These are phyloP conservation scores for Gossypium gossypioides DNA, from an alignment of 441 rosid species.

Conservation along the genomic window DNA sequence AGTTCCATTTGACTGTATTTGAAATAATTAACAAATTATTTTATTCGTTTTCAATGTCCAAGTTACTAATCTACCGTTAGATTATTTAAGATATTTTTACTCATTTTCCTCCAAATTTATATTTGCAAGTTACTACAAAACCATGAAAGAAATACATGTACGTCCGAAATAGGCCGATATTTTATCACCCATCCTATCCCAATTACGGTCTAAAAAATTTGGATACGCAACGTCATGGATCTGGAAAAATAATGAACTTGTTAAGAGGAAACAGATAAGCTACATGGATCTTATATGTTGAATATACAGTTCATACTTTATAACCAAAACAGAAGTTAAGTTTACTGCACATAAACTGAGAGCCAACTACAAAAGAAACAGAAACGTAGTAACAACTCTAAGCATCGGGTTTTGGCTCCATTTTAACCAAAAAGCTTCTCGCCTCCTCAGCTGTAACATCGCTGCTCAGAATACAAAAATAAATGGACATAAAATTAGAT, in stretches of 20 bases:
- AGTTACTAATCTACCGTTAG: too few relatives aligned
- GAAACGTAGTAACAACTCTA: background rate
- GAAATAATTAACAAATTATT: too few relatives aligned
- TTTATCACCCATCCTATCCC: background rate
- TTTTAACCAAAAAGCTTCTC: constrained; percentile 30
- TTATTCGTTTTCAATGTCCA: too few relatives aligned
- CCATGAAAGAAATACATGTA: too few relatives aligned
- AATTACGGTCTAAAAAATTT: background rate
- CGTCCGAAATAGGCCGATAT: too few relatives aligned
- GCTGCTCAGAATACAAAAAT: constrained; percentile 32
- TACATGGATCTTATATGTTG: background rate
- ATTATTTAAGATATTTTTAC: too few relatives aligned
- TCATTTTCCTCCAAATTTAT: too few relatives aligned
- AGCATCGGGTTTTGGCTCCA: constrained; percentile 30
- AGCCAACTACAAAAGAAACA: background rate
- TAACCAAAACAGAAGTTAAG: background rate
- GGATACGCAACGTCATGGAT: background rate
- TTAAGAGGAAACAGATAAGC: too few relatives aligned
- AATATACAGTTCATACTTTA: background rate
- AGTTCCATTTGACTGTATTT: too few relatives aligned
- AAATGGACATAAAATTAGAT: background rate
- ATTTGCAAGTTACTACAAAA: too few relatives aligned
- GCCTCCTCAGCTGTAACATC: constrained; percentile 59
- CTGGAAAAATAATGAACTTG: background rate
- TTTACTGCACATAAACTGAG: background rate